Evolutionary conservation across 2,329 filamentous ascomycete genomes (phyloP), one percentile per base, ranked within the genome.

Genomic region (Apiospora arundinis): DNA sequence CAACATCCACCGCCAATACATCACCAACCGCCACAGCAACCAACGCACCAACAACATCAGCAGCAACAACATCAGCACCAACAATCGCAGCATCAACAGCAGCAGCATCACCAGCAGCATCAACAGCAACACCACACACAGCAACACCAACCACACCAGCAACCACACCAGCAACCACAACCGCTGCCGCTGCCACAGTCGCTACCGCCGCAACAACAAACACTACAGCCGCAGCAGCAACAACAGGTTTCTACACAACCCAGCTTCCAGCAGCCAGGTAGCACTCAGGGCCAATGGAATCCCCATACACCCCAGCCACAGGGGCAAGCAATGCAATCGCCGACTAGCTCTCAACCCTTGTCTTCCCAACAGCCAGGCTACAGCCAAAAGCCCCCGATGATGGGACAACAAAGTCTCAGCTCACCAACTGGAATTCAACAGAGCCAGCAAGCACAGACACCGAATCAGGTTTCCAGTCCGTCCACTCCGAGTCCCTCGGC

Each of bases 301-400:
- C 9, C 56, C 3, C 56, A 63, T 40, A 14, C 32, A n/a, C 28
- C 21, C 11, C 1, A 9, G 4, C 56, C 28, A 63, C 56, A 63
- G 18, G 56, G 32, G 32, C 56, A 63, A 40, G 32, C 32, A 23
- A 63, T 40, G 11, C 56, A 40, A n/a, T 63, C 56, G 32, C 56
- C 56, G 56, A 9, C 32, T 5, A 40, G 9, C 32, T 1, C 56
- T 40, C 56, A 63, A 18, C 32, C 56, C n/a, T 40, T 23, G 32
- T 6, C 12, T 40, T 1, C 56, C 12, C 75, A 76, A 66, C 73
- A 76, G 52, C 60, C 32, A n/a, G 9, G 28, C 4, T 40, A 40
- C 9, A 40, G 56, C 32, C 32, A 63, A 6, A 37, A n/a, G 18
- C 21, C 32, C 40, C 28, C 56, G 11, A 23, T 8, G 9, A 4